phyloP scores from a whole-genome alignment of 129 eudicot genomes.

The Flaveria linearis region DNA sequence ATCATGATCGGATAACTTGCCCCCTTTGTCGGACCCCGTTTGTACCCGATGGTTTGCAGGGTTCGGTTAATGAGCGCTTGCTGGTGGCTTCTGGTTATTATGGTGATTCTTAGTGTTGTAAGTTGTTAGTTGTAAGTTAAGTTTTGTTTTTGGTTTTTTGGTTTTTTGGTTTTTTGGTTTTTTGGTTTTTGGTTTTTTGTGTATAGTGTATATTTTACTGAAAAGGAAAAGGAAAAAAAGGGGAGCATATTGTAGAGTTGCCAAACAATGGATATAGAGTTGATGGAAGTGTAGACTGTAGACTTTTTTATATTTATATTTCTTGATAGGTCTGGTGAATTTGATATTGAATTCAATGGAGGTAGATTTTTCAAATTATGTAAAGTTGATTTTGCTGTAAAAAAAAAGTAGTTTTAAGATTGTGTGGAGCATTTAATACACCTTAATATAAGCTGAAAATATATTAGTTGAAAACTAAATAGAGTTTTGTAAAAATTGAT shows the following conservation, averaged over 20 bases:
- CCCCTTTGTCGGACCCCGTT: conserved; percentile 67
- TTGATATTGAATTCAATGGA: background rate
- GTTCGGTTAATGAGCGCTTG: conserved; percentile 54
- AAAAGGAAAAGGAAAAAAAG: background rate
- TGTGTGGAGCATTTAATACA: too few species aligned
- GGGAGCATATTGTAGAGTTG: conserved; percentile 16
- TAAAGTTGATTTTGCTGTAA: too few species aligned
- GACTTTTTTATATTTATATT: background rate
- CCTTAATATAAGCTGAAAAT: too few species aligned
- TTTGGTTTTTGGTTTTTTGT: conserved; percentile 4
- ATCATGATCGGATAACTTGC: conserved; percentile 68
- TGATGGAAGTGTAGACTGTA: background rate
- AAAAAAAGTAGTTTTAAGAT: too few species aligned
- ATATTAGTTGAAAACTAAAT: too few species aligned
- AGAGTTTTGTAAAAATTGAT: too few species aligned
- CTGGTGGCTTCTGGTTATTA: conserved; percentile 50
- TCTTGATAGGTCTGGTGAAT: background rate
- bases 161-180: background rate
- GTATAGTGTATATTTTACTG: conserved; percentile 10
- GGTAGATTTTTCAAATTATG: too few species aligned
- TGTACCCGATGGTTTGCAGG: conserved; percentile 42
- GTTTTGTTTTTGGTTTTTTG: background rate
- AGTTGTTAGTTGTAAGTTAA: background rate
- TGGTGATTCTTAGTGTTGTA: conserved; percentile 18
- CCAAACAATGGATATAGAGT: conserved; percentile 5